Conservation (phyloP, 495 filamentous ascomycete species). For the Rusavskia elegans region DNA sequence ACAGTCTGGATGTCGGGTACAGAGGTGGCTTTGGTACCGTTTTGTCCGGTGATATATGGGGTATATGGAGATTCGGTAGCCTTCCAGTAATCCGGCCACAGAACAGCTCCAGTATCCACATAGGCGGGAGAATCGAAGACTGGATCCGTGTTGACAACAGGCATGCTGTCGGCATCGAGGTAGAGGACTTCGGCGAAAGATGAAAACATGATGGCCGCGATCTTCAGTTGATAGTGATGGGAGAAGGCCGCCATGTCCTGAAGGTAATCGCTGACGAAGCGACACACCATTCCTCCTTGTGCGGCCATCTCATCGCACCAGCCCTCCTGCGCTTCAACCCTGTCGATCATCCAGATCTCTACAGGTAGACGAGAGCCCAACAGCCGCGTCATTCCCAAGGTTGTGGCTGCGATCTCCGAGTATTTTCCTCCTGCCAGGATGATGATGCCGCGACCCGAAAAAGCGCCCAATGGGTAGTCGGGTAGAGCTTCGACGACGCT, state of each 20-base stretch:
- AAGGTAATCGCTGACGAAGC: conserved; percentile 12
- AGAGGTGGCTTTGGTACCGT: background rate
- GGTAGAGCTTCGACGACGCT: background rate
- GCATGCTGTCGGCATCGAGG: conserved; percentile 25
- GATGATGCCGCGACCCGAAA: conserved; percentile 15
- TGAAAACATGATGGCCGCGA: conserved; percentile 24
- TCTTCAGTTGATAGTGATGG: conserved; percentile 21
- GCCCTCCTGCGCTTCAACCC: conserved; percentile 8
- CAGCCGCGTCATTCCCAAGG: conserved; percentile 11
- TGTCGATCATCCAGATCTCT: conserved; percentile 9
- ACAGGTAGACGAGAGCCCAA: conserved; percentile 11
- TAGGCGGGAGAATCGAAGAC: conserved; percentile 15
- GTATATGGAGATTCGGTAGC: background rate
- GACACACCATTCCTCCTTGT: conserved; percentile 2
- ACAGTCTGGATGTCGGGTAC: background rate
- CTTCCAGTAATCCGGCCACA: conserved; percentile 16
- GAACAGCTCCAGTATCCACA: conserved; percentile 14
- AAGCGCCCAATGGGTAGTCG: conserved; percentile 7
- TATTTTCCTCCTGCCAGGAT: conserved; percentile 14
- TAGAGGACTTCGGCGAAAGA: conserved; percentile 26
- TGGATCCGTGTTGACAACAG: conserved; percentile 13
- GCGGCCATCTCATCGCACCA: conserved; percentile 15
- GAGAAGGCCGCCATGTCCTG: conserved; percentile 15
- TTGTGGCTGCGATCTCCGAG: conserved; percentile 11
- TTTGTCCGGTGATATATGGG: background rate